Evolutionary conservation across 176 grass and related monocot species (phyloP), one percentile per base, ranked within the genome.

Genomic region (Ananas comosus): DNA sequence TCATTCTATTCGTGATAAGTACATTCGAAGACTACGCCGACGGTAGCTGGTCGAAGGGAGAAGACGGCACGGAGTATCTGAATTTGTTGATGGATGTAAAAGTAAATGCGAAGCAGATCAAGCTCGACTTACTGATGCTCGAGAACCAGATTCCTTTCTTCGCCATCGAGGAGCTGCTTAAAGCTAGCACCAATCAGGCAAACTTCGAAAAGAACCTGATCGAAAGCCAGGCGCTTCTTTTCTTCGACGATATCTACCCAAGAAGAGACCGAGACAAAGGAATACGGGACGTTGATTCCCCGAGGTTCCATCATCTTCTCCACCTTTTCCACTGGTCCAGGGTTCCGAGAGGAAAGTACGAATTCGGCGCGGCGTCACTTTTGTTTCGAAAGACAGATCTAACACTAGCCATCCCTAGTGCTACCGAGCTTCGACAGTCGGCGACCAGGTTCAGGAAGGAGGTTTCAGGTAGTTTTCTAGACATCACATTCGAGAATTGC

Each of bases 121-220:
- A 84, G 68, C 66, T 84, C 0, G 81, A 88, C 74, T 53, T 88
- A 61, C 78, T 88, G 0, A 53, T 84, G 52, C 81, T 84, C n/a
- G 78, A 88, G 73, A 88, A 88, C 70, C 86, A 81, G 78, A 25
- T 88, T 1, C 81, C 86, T 13, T 88, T 84, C 61, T 17, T 67
- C 2, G 70, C 74, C 61, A 58, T 88, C 57, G 79, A 83, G 68
- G 28, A 83, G 7, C 85, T 87, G 14, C 33, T 67, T 16, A 1
- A 67, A 14, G 13, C 1, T 1, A 67, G 10, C 2, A 49, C 4
- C 27, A 6, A 49, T 67, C 27, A 10, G 9, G 11, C 51, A 52
- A 52, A 52, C 11, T 11, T 13, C 13, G 1, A 52, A 13, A 11
- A 11, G 51, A 52, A 52, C 51, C 74, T 27, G 25, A 27, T 27